phyloP scores from a whole-genome alignment of 1,284 basidiomycete species.

The Cryptococcus sp. region DNA sequence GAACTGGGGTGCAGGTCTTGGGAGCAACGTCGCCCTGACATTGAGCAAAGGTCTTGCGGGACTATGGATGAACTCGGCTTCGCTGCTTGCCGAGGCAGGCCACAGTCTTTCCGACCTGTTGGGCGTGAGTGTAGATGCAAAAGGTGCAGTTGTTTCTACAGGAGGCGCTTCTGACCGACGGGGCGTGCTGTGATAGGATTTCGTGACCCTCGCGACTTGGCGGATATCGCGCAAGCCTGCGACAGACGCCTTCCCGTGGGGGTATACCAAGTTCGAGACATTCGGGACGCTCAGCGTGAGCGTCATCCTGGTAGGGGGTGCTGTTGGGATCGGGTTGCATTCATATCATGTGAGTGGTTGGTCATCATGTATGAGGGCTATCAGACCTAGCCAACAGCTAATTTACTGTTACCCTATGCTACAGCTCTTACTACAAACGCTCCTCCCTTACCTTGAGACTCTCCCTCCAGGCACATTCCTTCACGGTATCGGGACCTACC shows the following conservation, averaged over 20 bases:
- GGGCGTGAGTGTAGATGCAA: constrained; percentile 26
- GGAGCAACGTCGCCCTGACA: constrained; percentile 78
- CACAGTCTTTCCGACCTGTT: constrained; percentile 78
- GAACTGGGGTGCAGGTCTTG: constrained; percentile 17
- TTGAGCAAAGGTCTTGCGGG: constrained; percentile 78
- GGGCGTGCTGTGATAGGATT: constrained; percentile 55
- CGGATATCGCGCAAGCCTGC: constrained; percentile 76
- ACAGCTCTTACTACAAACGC: constrained; percentile 46
- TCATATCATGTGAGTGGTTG: constrained; percentile 61
- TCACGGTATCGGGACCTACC: constrained; percentile 33
- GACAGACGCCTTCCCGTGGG: constrained; percentile 59
- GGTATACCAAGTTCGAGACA: constrained; percentile 90
- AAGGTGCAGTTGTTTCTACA: neutral
- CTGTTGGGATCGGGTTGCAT: constrained; percentile 89
- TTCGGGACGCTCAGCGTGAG: constrained; percentile 82
- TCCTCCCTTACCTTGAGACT: constrained; percentile 49
- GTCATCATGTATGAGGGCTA: neutral
- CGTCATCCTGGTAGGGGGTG: constrained; percentile 73
- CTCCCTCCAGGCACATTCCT: constrained; percentile 44
- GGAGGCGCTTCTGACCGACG: neutral
- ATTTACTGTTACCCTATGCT: neutral
- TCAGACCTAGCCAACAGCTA: neutral
- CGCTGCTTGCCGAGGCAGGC: constrained; percentile 88
- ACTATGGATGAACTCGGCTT: constrained; percentile 79
- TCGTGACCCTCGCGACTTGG: constrained; percentile 92